These are phyloP conservation scores for Ailanthus altissimus DNA, from an alignment of 345 rosid species.

Conservation along the genomic window DNA sequence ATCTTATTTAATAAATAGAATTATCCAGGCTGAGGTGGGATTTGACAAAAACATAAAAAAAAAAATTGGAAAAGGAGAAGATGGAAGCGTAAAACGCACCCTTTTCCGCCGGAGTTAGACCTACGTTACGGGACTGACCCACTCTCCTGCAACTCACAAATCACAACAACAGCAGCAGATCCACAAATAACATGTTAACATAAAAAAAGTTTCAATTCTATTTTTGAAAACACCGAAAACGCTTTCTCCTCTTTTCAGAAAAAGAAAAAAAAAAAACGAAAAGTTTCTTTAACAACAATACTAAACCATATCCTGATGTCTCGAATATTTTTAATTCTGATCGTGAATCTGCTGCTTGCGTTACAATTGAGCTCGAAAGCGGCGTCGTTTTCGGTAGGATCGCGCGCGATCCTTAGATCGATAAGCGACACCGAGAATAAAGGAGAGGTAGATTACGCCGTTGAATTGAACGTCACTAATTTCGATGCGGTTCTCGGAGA, in stretches of 20 bases:
- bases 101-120: not conserved
- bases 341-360: conserved; percentile 30
- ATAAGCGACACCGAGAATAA: conserved; percentile 27
- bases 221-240: not conserved
- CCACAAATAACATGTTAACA: not conserved
- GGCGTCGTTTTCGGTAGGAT: conserved; percentile 47
- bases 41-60: not conserved
- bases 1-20: too few species aligned
- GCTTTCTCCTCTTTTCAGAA: not conserved
- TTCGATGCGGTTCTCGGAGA: conserved; percentile 65
- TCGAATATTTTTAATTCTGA: conserved; percentile 40
- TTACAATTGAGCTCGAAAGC: conserved; percentile 32
- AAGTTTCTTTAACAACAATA: not conserved
- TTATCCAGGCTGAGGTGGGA: too few species aligned
- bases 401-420: conserved; percentile 66
- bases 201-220: too few species aligned
- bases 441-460: conserved; percentile 50
- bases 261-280: not conserved
- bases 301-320: conserved; percentile 46
- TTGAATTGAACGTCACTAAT: conserved; percentile 67
- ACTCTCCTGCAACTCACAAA: conserved; percentile 3
- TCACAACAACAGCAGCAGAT: not conserved
- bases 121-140: conserved; percentile 3
- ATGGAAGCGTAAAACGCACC: not conserved
- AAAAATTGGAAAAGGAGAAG: not conserved